Percentiles rank a stretch among this genome's conserved stretches.
These are phyloP conservation scores for Alternaria conjuncta DNA, from an alignment of 2,329 filamentous ascomycete species.

Conservation along the genomic window DNA sequence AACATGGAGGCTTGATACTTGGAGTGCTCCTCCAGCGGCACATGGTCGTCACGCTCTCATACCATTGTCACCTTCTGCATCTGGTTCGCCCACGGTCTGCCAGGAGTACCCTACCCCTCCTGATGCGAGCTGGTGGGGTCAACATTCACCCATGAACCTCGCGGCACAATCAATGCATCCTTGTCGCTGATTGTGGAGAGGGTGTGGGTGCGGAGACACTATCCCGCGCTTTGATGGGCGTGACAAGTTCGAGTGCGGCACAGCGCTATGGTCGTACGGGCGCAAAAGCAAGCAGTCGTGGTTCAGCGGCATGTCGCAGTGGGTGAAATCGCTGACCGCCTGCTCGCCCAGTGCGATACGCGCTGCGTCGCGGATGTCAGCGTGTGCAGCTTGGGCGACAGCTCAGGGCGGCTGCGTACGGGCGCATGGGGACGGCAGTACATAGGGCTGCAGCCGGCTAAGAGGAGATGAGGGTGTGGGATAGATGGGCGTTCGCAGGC, in stretches of 20 bases:
- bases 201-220: constrained; percentile 33
- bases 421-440: constrained; percentile 17
- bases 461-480: constrained; percentile 19
- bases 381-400: constrained; percentile 17
- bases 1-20: constrained; percentile 8
- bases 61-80: constrained; percentile 41
- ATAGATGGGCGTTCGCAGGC: constrained; percentile 17
- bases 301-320: constrained; percentile 1
- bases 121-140: constrained; percentile 31
- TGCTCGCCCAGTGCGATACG: constrained; percentile 14
- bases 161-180: constrained; percentile 32
- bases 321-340: constrained; percentile 4
- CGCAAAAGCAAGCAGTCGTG: constrained; percentile 18
- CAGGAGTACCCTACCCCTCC: constrained; percentile 28
- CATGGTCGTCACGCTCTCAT: constrained; percentile 15
- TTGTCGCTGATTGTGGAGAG: constrained; percentile 20
- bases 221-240: constrained; percentile 27
- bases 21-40: constrained; percentile 21
- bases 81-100: constrained; percentile 15
- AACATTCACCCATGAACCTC: constrained; percentile 16
- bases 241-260: constrained; percentile 10
- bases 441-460: constrained; percentile 34
- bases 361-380: constrained; percentile 16
- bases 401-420: constrained; percentile 15
- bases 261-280: constrained; percentile 1